Evolutionary conservation across 2,329 filamentous ascomycete species (phyloP), one percentile per base, ranked within the genome.

Genomic region (Aspergillus sp.): DNA sequence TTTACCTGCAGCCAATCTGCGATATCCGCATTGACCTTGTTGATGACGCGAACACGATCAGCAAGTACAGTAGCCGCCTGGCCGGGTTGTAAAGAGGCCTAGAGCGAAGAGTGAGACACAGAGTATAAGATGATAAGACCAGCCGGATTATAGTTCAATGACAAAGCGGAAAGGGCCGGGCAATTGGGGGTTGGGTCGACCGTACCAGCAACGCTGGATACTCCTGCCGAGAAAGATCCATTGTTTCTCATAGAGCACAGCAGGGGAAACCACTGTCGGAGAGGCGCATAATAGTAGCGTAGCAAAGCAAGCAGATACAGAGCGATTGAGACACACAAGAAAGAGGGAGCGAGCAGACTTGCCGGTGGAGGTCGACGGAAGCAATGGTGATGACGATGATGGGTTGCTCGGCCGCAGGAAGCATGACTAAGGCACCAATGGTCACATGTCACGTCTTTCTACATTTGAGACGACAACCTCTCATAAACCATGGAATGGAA

Each of bases 1-100:
- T 80, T 79, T 87, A 97, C 93, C 89, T 94, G 91, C 65, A 99
- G 85, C 92, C 94, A 99, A 80, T 98, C 94, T 77, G 94, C 94
- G 72, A 99, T 92, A 75, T 97, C 92, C 69, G 83, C 80, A 79
- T 99, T 97, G 80, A 96, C 82, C 77, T 89, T 92, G 71, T 86
- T 87, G 75, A 98, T 94, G 78, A 92, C 87, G 78, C 91, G 91
- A 70, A 98, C 87, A 72, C 95, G 91, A 70, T 97, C 93, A 77
- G 89, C 91, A 71, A 98, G 86, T 62, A 92, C 86, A 58, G 87
- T 85, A 45, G 93, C 91, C 63, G 95, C 93, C 81, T 95, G 92
- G 69, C 81, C 81, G 28, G 95, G 94, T 77, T 91, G 88, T 71
- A 99, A 85, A 72, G 87, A 86, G 69, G 89, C 89, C 94, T 98